Conservation (phyloP, 208 protist genomes). For the Sergeia podlipaevii region DNA sequence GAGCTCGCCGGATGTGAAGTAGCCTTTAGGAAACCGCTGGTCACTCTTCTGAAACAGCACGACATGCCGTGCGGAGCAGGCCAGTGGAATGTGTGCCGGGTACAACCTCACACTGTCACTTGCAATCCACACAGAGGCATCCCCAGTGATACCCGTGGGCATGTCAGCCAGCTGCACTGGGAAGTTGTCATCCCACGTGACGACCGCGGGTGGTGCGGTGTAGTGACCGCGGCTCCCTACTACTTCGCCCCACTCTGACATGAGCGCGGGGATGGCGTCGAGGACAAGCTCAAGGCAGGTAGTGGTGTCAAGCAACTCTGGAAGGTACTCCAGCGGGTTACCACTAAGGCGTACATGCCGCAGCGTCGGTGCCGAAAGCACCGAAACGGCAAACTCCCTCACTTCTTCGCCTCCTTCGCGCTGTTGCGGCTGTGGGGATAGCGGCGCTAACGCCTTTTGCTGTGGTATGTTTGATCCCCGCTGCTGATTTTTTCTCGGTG, state of each 20-base stretch:
- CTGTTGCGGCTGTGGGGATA: too few species aligned
- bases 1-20: conserved; percentile 24
- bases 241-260: conserved; percentile 55
- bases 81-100: conserved; percentile 29
- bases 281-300: conserved; percentile 57
- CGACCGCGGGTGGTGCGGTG: conserved; percentile 18
- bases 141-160: conserved; percentile 20
- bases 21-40: conserved; percentile 3
- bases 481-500: too few species aligned
- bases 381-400: conserved; percentile 13
- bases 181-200: conserved; percentile 82
- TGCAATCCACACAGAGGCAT: conserved; percentile 63
- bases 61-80: conserved; percentile 34
- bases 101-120: conserved; percentile 36
- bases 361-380: conserved; percentile 52
- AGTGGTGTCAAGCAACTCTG: conserved; percentile 38
- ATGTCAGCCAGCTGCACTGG: conserved; percentile 22
- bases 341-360: conserved; percentile 59
- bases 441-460: too few species aligned
- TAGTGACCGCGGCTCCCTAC: conserved; percentile 3
- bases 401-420: conserved; percentile 4
- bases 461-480: too few species aligned
- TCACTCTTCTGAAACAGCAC: conserved; percentile 38
- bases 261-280: conserved; percentile 59
- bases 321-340: conserved; percentile 61